phyloP scores from a whole-genome alignment of 2,329 filamentous ascomycete species.

The Fusarium drepaniforme region DNA sequence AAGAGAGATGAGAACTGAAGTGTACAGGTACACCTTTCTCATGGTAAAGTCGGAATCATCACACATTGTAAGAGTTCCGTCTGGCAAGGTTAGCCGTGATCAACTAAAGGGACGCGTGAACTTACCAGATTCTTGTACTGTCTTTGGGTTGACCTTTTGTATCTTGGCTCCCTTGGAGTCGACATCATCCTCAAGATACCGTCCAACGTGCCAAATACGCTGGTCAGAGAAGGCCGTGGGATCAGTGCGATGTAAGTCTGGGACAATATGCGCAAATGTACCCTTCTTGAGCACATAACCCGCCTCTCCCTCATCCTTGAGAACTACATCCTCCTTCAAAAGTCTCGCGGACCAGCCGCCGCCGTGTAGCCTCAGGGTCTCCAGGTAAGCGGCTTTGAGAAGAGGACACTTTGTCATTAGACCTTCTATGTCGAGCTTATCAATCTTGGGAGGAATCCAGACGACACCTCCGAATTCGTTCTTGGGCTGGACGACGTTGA shows the following conservation, averaged over 20 bases:
- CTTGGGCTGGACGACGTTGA: constrained; percentile 48
- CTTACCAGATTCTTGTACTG: constrained; percentile 51
- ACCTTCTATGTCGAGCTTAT: constrained; percentile 51
- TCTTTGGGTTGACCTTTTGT: constrained; percentile 39
- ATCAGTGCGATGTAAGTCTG: constrained; percentile 52
- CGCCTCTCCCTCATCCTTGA: constrained; percentile 43
- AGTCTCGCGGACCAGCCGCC: constrained; percentile 48
- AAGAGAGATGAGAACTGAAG: constrained; percentile 50
- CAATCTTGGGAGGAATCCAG: constrained; percentile 50
- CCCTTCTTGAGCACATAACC: constrained; percentile 50
- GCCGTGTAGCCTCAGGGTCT: constrained; percentile 55
- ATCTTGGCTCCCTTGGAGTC: constrained; percentile 42
- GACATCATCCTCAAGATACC: constrained; percentile 47
- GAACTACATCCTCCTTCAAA: constrained; percentile 48
- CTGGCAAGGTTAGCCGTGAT: constrained; percentile 37
- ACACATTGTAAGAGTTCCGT: constrained; percentile 48
- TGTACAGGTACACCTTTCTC: constrained; percentile 51
- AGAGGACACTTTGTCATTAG: constrained; percentile 52
- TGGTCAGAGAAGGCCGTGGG: constrained; percentile 49
- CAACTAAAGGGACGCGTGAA: no score
- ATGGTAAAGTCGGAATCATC: constrained; percentile 49
- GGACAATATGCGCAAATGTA: constrained; percentile 49
- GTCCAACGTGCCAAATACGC: constrained; percentile 49
- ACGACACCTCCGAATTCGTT: constrained; percentile 53
- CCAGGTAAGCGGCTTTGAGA: constrained; percentile 55